phyloP scores from a whole-genome alignment of 441 rosid genomes.

The Brassica hybrid region DNA sequence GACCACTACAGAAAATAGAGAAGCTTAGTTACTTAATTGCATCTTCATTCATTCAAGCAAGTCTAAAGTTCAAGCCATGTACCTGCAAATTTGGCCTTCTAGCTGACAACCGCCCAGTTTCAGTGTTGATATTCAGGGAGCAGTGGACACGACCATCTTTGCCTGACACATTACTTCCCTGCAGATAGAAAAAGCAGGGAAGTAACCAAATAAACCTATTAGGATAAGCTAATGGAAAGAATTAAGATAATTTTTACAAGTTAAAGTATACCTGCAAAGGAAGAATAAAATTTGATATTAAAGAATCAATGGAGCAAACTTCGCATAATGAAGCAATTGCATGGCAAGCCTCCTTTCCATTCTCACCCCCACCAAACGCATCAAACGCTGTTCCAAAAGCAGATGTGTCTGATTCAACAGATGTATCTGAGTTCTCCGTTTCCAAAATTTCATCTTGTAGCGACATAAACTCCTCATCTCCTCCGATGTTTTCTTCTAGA shows the following conservation, averaged over 20 bases:
- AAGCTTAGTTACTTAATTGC: constrained; percentile 22
- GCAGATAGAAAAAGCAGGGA: constrained; percentile 35
- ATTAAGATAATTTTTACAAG: no score
- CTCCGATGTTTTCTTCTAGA: constrained; percentile 43
- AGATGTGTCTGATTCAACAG: constrained; percentile 52
- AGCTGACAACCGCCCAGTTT: constrained; percentile 96
- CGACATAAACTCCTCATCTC: constrained; percentile 34
- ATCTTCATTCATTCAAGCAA: constrained; percentile 24
- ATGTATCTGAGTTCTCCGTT: constrained; percentile 25
- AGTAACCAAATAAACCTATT: no score
- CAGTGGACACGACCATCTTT: constrained; percentile 91
- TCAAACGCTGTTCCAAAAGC: constrained; percentile 59
- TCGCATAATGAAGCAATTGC: constrained; percentile 92
- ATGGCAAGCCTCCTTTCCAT: constrained; percentile 85
- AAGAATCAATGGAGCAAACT: constrained; percentile 87
- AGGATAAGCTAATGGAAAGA: no score
- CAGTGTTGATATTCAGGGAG: constrained; percentile 95
- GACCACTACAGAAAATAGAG: constrained; percentile 15
- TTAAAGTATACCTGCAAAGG: constrained; percentile 76
- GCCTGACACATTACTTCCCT: constrained; percentile 86
- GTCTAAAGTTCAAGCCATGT: constrained; percentile 16
- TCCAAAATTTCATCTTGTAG: constrained; percentile 39
- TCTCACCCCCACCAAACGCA: constrained; percentile 59
- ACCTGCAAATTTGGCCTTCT: constrained; percentile 98
- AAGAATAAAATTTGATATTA: constrained; percentile 93